These are phyloP conservation scores for Lichtheimia hyalospora DNA, from an alignment of 371 early-diverging fungal species.

Conservation along the genomic window DNA sequence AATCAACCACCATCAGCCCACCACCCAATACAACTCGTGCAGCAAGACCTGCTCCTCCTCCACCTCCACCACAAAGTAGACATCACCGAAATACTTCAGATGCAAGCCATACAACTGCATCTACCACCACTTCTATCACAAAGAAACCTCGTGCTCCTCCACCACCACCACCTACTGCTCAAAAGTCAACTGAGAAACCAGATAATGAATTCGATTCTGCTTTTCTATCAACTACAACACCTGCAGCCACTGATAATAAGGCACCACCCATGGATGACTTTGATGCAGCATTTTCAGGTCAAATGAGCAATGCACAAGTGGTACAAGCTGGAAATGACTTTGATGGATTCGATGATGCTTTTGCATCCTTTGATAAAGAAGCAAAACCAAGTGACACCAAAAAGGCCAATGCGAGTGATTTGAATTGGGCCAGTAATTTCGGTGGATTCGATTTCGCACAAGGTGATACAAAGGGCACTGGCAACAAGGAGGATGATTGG, in stretches of 20 bases:
- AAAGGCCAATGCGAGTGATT: slow-evolving; percentile 18
- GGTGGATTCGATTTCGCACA: slow-evolving; percentile 24
- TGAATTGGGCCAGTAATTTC: neutral
- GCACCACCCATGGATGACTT: slow-evolving; percentile 20
- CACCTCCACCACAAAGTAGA: slow-evolving; percentile 51
- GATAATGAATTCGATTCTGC: slow-evolving; percentile 12
- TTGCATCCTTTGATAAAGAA: slow-evolving; percentile 9
- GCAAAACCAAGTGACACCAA: neutral
- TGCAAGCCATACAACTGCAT: slow-evolving; percentile 7
- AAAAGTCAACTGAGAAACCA: slow-evolving; percentile 12
- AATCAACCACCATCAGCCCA: neutral
- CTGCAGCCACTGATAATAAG: neutral
- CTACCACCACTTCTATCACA: slow-evolving; percentile 1
- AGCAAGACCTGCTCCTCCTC: slow-evolving; percentile 24
- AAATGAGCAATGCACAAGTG: slow-evolving; percentile 35
- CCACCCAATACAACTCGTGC: slow-evolving; percentile 7
- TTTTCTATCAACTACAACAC: neutral
- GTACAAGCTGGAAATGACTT: slow-evolving; percentile 32
- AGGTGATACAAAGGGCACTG: neutral
- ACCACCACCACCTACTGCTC: slow-evolving; percentile 20
- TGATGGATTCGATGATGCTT: slow-evolving; percentile 24
- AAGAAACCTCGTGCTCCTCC: slow-evolving; percentile 29
- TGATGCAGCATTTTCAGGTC: slow-evolving; percentile 34
- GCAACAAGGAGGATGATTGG: slow-evolving; percentile 32
- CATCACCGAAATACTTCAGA: slow-evolving; percentile 38